Evolutionary conservation across 75 land plant genomes (phyloP), one percentile per base, ranked within the genome.

Genomic region (Chamaecyparis obtusa): DNA sequence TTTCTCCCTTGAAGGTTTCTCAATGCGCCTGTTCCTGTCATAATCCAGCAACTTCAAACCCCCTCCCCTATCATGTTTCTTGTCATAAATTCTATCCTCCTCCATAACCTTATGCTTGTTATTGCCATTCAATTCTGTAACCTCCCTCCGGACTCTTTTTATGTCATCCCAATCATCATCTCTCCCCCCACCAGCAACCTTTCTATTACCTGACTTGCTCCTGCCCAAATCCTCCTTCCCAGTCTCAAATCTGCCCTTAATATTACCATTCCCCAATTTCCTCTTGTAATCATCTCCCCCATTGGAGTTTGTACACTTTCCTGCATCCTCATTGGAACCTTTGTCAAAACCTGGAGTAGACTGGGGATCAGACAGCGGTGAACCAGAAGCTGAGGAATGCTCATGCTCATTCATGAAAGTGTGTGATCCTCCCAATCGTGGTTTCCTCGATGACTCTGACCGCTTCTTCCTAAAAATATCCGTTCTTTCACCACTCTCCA

Each of bases 121-220:
- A 7, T 27, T 81, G 33, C 83, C 83, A 81, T 81, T 81, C 9
- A 43, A 46, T 43, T 81, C 83, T 81, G 83, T 49, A 43, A 2
- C 83, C 46, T 44, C 51, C 83, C 49, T 81, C 83, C 51, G 48
- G 41, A n/a, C 49, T 30, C 83, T 81, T 41, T 81, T 81, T n/a
- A 44, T 44, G 8, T 81, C 83, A 81, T 81, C 83, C 83, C 49
- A 43, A 9, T 81, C 83, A n/a, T 81, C 83, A n/a, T 81, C 83
- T 43, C 49, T 49, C 33, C 83, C 83, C 9, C 27, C 83, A 6
- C 83, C 48, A 21, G 13, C 14, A 44, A 67, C 39, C 15, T 36
- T 17, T 39, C 56, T 84, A 35, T 54, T 35, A 14, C 2, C 76
- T 30, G 36, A 32, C 76, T 72, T 72, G 49, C 67, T 56, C 36